Evolutionary conservation across 1,139 yeast species (phyloP).

Genomic region (Trichomonascaceae sp.): DNA sequence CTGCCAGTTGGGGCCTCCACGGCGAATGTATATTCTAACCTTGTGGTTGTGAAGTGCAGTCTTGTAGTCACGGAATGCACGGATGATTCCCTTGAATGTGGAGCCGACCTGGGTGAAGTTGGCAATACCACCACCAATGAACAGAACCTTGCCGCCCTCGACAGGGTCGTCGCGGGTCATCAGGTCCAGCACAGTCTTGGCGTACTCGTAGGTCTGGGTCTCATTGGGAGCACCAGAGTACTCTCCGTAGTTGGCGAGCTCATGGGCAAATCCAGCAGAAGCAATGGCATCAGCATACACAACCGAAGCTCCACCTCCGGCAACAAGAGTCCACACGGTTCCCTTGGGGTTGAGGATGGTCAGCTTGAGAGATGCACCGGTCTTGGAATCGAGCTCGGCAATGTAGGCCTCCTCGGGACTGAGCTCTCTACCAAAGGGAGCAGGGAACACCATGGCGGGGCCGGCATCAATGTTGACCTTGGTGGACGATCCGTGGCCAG

Average conservation of each 20-base stretch:
- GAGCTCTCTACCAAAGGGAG: conserved; percentile 35
- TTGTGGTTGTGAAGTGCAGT: conserved; percentile 27
- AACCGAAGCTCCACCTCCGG: conserved; percentile 36
- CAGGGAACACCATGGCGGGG: conserved; percentile 37
- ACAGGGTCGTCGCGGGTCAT: conserved; percentile 32
- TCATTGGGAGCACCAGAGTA: conserved; percentile 34
- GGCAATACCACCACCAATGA: conserved; percentile 37
- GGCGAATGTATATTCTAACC: conserved; percentile 32
- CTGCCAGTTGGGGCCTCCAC: conserved; percentile 39
- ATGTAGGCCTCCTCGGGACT: conserved; percentile 34
- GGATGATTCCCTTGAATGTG: conserved; percentile 36
- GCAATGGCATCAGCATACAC: conserved; percentile 37
- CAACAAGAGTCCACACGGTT: conserved; percentile 35
- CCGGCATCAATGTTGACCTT: conserved; percentile 30
- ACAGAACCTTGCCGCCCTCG: conserved; percentile 31
- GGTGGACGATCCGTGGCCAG: conserved; percentile 11
- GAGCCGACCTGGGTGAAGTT: conserved; percentile 37
- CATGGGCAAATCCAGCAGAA: conserved; percentile 32
- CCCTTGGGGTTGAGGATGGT: conserved; percentile 33
- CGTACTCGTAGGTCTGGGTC: conserved; percentile 35
- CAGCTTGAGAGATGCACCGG: conserved; percentile 35
- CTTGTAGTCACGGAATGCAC: conserved; percentile 33
- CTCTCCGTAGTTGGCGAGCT: conserved; percentile 35
- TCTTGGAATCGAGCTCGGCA: conserved; percentile 36
- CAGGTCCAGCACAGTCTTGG: conserved; percentile 34